Base-by-base conservation (phyloP, 176 grass and related monocot species). In the Tuctoria greenei region DNA sequence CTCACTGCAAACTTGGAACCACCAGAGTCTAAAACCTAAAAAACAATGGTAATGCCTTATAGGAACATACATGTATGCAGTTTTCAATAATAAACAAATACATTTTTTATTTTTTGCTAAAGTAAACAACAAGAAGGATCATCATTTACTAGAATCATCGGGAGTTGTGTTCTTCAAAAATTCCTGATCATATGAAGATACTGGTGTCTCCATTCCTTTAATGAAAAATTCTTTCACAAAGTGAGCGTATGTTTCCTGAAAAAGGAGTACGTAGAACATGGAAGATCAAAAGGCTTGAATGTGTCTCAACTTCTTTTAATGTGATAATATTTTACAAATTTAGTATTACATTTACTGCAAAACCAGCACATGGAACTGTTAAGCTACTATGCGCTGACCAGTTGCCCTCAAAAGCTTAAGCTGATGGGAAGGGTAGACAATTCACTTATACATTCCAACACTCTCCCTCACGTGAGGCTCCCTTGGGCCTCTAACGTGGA, bases 1-100 rank as follows among this genome's bases (percentile, higher is more conserved):
- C 61, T 93, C 94, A 58, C 88, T 93, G 76, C 94, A 93, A 83
- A 97, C 94, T 81, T 97, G 94, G 84, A 91, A 97, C 94, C 94
- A 97, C 94, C 94, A 97, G 69, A 97, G 83, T 18, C 94, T 60
- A 41, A 75, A 77, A 89, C 73, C 94, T 97, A 87, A 87, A 51
- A 80, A 44, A 43, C 58, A 62, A 76, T 21, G 21, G 49, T 61
- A 71, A 54, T 7, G 10, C 9, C 18, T 7, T 42, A 64, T 71
- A 86, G 69, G 72, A 75, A 75, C 39, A 26, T 59, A 10, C 20
- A 21, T 7, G 7, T 21, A 54, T 54, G 46, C 5, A 4, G 41
- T 79, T 75, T 63, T 55, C 70, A 40, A 61, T 72, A 21, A 54
- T 54, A n/a, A 54, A 41, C 60, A 36, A 62, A 13, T 21, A 71